Conservation (phyloP, 2,329 filamentous ascomycete species). For the Hymenoscyphus salicellus region DNA sequence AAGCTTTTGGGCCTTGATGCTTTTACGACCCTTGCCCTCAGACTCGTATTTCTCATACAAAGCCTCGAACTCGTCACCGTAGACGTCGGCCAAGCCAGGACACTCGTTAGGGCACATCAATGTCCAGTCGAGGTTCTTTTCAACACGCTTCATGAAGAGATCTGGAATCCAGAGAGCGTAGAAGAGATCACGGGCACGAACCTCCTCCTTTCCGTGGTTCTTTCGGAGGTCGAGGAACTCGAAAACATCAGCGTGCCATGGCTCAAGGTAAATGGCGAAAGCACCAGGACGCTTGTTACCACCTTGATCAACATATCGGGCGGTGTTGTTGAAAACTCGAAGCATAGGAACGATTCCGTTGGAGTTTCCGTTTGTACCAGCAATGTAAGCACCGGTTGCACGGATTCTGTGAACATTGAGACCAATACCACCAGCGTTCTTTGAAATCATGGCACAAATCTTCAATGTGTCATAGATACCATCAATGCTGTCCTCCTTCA, state of each 20-base stretch:
- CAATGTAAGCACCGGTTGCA: slow-evolving; percentile 96
- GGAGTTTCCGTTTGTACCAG: slow-evolving; percentile 94
- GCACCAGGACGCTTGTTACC: slow-evolving; percentile 98
- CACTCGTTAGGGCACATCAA: slow-evolving; percentile 98
- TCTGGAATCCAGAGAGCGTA: slow-evolving; percentile 98
- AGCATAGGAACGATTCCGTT: slow-evolving; percentile 98
- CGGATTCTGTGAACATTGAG: slow-evolving; percentile 96
- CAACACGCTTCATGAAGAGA: slow-evolving; percentile 99
- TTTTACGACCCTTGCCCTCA: slow-evolving; percentile 83
- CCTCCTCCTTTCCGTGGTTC: slow-evolving; percentile 99
- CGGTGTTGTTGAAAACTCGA: slow-evolving; percentile 98
- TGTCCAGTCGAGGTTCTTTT: slow-evolving; percentile 95
- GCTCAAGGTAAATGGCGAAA: slow-evolving; percentile 98
- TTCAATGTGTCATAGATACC: slow-evolving; percentile 99
- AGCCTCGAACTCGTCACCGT: slow-evolving; percentile 94
- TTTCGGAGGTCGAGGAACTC: slow-evolving; percentile 97
- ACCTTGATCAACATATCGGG: slow-evolving; percentile 96
- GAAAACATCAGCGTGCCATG: slow-evolving; percentile 97
- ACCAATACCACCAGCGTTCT: slow-evolving; percentile 97
- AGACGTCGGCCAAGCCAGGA: slow-evolving; percentile 90
- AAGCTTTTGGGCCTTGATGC: slow-evolving; percentile 95
- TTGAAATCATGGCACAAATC: slow-evolving; percentile 99
- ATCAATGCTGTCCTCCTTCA: slow-evolving; percentile 99
- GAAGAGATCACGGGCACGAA: slow-evolving; percentile 95
- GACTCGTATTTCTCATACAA: slow-evolving; percentile 91